Percentiles rank a stretch among this genome's conserved stretches.
Conservation (phyloP, 371 early-diverging fungal species). For the Mucor velutinosus region DNA sequence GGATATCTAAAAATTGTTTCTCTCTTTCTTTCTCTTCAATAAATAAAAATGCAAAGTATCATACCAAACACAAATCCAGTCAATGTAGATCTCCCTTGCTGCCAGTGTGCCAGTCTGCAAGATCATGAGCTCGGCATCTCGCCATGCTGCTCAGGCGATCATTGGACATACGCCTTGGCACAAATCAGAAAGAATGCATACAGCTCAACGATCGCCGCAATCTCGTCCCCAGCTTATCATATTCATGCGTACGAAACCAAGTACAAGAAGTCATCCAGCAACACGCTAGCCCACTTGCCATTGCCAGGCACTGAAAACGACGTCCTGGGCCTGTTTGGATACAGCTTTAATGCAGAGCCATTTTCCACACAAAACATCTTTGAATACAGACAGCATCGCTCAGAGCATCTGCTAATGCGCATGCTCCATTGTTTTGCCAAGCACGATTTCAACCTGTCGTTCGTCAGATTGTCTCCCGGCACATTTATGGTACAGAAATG, state of each 20-base stretch:
- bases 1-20: slow-evolving; percentile 6
- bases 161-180: slow-evolving; percentile 16
- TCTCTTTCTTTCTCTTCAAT: not conserved
- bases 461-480: slow-evolving; percentile 30
- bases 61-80: not conserved
- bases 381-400: slow-evolving; percentile 28
- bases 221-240: slow-evolving; percentile 5
- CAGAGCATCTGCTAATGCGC: slow-evolving; percentile 35
- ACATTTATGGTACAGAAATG: slow-evolving; percentile 36
- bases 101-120: slow-evolving; percentile 4
- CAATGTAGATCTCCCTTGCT: not conserved
- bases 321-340: not conserved
- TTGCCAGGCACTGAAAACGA: not conserved
- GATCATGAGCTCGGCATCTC: not conserved
- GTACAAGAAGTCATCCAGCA: not conserved
- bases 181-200: slow-evolving; percentile 9
- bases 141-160: slow-evolving; percentile 15
- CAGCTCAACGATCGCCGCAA: not conserved
- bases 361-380: slow-evolving; percentile 9
- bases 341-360: slow-evolving; percentile 12
- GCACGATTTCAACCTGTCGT: slow-evolving; percentile 2
- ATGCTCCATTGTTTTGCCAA: slow-evolving; percentile 17
- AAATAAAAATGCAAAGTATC: not conserved
- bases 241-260: not conserved
- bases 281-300: no score